Percentiles rank a stretch among this genome's conserved stretches.
These are phyloP conservation scores for Hygrocybe punicea DNA, from an alignment of 768 basidiomycete genomes.

Conservation along the genomic window DNA sequence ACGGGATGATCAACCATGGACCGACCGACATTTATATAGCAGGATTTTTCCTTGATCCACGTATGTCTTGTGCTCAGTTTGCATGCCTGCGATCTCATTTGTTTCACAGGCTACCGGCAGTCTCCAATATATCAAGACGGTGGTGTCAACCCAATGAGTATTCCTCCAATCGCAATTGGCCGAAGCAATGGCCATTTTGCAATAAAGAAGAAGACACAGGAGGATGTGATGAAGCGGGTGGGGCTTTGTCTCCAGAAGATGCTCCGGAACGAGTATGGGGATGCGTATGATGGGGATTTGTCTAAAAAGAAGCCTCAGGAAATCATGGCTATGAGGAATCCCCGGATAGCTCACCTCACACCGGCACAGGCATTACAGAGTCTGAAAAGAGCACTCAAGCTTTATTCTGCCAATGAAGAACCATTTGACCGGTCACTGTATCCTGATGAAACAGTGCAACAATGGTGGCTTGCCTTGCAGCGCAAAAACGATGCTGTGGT, in stretches of 20 bases:
- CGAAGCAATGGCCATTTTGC: no score
- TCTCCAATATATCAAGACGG: constrained; percentile 27
- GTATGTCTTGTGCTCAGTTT: background rate
- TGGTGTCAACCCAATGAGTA: background rate
- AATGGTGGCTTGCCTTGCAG: constrained; percentile 24
- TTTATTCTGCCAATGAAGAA: background rate
- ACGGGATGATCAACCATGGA: constrained; percentile 1
- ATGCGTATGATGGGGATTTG: background rate
- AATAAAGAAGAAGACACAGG: background rate
- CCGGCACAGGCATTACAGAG: background rate
- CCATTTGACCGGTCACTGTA: background rate
- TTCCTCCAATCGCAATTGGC: background rate
- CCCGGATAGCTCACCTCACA: background rate
- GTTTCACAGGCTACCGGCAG: constrained; percentile 14
- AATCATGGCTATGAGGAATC: background rate
- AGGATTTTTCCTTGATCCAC: constrained; percentile 4
- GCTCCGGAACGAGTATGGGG: background rate
- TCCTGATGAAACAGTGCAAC: background rate
- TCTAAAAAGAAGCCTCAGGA: background rate
- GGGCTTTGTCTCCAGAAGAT: constrained; percentile 1
- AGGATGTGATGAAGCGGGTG: background rate
- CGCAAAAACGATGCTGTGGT: background rate
- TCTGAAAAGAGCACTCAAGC: constrained; percentile 1
- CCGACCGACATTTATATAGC: background rate
- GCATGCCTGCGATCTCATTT: background rate